Evolutionary conservation across 345 rosid genomes (phyloP), one percentile per base, ranked within the genome.

Genomic region (Boechera stricta): DNA sequence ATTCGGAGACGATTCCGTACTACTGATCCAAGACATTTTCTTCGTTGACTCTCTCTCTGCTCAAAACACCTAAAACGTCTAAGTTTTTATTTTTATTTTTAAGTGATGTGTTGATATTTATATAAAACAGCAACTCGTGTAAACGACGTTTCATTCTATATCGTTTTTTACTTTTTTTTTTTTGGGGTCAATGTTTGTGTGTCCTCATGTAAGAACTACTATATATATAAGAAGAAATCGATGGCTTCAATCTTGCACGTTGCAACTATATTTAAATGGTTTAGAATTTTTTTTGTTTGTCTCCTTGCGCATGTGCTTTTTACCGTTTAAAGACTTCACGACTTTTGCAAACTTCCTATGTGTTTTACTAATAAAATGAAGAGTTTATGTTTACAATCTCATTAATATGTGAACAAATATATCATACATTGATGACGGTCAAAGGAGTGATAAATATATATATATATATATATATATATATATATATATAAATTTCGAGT

Each of bases 21-120:
- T 21, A 21, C 24, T 29, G 10, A 77, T 77, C 15, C 10, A 72
- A 65, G 81, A 72, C 81, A 78, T 78, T 7, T 77, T 72, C 68
- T 71, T 57, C 69, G 72, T 64, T 64, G 80, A 77, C 74, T 51
- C 57, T 67, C 33, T 64, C 54, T 70, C n/a, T 48, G 24, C 24
- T 21, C 18, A 10, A 47, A 57, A 10, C 31, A 8, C 24, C 28
- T 12, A 4, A 2, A 24, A 49, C 54, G 16, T 16, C 16, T 21
- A 21, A 21, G 24, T 21, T 21, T 21, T 21, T 21, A 21, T 21
- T 21, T 21, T 21, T 21, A 21, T 21, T 21, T 21, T 21, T 21
- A 21, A 21, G 24, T 21, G 24, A 21, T 21, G 4, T 64, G 3
- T 21, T 54, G 31, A 21, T 55, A 48, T 49, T 21, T 58, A 24